Conservation (phyloP, 192 early-diverging fungal genomes). For the Lunasporangiospora selenospora region DNA sequence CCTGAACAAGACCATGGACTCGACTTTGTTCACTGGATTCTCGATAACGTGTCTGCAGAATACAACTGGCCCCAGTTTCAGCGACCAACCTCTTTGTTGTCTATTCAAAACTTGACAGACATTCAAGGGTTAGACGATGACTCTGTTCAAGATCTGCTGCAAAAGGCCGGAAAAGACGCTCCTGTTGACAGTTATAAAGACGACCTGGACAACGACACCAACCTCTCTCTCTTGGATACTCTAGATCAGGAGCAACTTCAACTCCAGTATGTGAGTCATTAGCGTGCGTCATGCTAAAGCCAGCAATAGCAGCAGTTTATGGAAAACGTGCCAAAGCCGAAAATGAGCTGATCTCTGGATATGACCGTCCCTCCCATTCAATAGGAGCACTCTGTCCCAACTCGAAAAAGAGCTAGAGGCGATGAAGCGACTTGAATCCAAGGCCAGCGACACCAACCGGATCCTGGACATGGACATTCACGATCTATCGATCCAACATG, state of each 20-base stretch:
- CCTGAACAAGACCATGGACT: no score
- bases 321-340: no score
- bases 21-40: constrained; percentile 30
- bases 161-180: no score
- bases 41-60: constrained; percentile 28
- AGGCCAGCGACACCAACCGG: constrained; percentile 3
- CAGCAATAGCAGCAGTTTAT: no score
- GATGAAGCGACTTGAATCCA: constrained; percentile 18
- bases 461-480: constrained; percentile 32
- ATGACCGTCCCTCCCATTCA: no score
- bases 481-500: constrained; percentile 18
- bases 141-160: no score
- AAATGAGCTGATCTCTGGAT: no score
- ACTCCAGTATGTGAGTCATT: constrained; percentile 14
- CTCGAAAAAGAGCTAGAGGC: constrained; percentile 32
- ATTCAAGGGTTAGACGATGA: background rate
- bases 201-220: no score
- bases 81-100: background rate
- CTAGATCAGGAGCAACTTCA: constrained; percentile 29
- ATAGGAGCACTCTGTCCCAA: constrained; percentile 22
- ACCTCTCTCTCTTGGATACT: background rate
- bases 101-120: background rate
- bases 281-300: no score
- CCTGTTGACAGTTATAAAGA: background rate
- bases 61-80: constrained; percentile 33